Evolutionary conservation across 371 early-diverging fungal genomes (phyloP).

Genomic region (Zychaea mexicana): DNA sequence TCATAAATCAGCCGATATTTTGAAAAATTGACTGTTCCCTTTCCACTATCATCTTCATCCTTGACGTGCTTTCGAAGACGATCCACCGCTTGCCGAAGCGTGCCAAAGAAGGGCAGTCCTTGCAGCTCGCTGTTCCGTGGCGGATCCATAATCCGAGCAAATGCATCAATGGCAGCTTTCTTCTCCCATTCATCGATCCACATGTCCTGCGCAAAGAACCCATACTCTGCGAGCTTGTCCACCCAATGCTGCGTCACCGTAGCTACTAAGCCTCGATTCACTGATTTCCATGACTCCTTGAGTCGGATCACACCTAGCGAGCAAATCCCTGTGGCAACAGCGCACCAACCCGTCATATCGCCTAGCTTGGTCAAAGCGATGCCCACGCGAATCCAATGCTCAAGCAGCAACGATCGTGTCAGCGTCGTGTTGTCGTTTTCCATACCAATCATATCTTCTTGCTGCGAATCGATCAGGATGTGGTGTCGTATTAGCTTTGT

Average conservation of each 20-base stretch:
- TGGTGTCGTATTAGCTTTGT: slow-evolving; percentile 74
- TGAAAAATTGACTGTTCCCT: slow-evolving; percentile 40
- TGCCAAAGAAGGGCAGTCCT: slow-evolving; percentile 45
- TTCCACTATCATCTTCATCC: slow-evolving; percentile 7
- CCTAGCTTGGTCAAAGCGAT: slow-evolving; percentile 54
- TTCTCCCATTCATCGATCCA: slow-evolving; percentile 35
- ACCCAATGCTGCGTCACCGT: slow-evolving; percentile 63
- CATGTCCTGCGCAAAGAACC: slow-evolving; percentile 42
- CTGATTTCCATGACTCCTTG: slow-evolving; percentile 76
- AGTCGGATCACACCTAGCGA: slow-evolving; percentile 73
- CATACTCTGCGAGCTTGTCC: slow-evolving; percentile 52
- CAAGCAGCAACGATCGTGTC: slow-evolving; percentile 59
- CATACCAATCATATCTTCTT: slow-evolving; percentile 17
- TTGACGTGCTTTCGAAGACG: slow-evolving; percentile 29
- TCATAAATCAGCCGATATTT: slow-evolving; percentile 44
- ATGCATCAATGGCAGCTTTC: not conserved
- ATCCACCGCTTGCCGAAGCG: slow-evolving; percentile 41
- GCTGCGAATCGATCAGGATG: slow-evolving; percentile 67
- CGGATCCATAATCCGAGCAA: slow-evolving; percentile 12
- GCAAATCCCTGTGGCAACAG: slow-evolving; percentile 75
- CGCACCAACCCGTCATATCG: slow-evolving; percentile 76
- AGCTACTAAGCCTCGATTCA: slow-evolving; percentile 51
- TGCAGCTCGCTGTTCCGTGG: not conserved
- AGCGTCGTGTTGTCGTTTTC: slow-evolving; percentile 15
- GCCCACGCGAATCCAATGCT: slow-evolving; percentile 79